Percentiles rank a stretch among this genome's conserved stretches.
These are phyloP conservation scores for Pedinophyceae sp. DNA, from an alignment of 139 green algal genomes.

Conservation along the genomic window DNA sequence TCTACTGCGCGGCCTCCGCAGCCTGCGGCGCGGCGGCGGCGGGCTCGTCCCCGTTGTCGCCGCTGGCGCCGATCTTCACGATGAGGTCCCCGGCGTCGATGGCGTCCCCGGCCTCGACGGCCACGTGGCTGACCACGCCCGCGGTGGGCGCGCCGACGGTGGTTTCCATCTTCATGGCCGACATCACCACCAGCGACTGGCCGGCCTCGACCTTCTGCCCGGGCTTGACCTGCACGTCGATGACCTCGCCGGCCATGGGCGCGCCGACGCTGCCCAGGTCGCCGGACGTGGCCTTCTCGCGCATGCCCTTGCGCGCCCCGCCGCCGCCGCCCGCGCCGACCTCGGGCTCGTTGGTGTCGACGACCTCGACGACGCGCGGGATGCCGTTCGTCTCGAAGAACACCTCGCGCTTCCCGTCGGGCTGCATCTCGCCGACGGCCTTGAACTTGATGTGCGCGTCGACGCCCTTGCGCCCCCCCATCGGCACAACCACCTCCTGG, in stretches of 20 bases:
- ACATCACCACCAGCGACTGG: slow-evolving; percentile 65
- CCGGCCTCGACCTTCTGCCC: slow-evolving; percentile 47
- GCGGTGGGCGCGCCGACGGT: slow-evolving; percentile 49
- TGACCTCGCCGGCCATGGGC: slow-evolving; percentile 79
- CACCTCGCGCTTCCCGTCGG: slow-evolving; percentile 57
- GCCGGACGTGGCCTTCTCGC: slow-evolving; percentile 32
- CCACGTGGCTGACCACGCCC: slow-evolving; percentile 50
- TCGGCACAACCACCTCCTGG: slow-evolving; percentile 59
- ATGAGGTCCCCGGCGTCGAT: slow-evolving; percentile 54
- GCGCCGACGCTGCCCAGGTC: slow-evolving; percentile 49
- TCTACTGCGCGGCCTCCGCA: no score
- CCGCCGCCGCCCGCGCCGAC: slow-evolving; percentile 2
- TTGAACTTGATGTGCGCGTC: slow-evolving; percentile 51
- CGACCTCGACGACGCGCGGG: slow-evolving; percentile 72
- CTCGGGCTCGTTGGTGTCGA: slow-evolving; percentile 21
- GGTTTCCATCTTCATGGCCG: slow-evolving; percentile 97
- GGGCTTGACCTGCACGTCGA: slow-evolving; percentile 46
- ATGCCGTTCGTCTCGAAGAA: slow-evolving; percentile 89
- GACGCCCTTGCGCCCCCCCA: slow-evolving; percentile 21
- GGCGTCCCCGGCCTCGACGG: slow-evolving; percentile 47
- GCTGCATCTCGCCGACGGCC: slow-evolving; percentile 60
- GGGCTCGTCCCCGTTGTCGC: no score
- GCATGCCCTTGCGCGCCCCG: slow-evolving; percentile 1
- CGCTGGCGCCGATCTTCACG: no score
- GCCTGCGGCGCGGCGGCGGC: no score